Evolutionary conservation across 179 eudicot species (phyloP).

Genomic region (Patellifolia procumbens): DNA sequence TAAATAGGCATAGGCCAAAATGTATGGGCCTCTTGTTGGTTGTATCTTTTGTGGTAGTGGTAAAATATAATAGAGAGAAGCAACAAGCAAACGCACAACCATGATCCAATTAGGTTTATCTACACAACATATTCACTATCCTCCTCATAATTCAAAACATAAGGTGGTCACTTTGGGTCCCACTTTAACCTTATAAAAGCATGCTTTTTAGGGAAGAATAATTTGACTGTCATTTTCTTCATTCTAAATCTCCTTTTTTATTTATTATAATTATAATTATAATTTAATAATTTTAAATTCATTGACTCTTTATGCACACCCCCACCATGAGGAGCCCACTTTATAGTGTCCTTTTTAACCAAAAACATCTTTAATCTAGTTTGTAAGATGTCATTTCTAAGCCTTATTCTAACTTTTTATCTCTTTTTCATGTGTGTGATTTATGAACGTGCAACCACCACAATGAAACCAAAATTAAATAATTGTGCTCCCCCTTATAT

Average conservation of each 20-base stretch:
- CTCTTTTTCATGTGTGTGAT: conserved; percentile 5
- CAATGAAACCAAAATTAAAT: conserved; percentile 32
- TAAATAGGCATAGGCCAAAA: background rate
- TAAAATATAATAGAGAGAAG: no score
- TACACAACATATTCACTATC: background rate
- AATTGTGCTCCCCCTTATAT: conserved; percentile 32
- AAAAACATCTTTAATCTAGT: conserved; percentile 11
- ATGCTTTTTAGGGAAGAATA: conserved; percentile 32
- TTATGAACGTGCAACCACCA: conserved; percentile 40
- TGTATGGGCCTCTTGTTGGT: background rate
- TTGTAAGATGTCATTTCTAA: conserved; percentile 22
- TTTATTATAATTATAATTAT: background rate
- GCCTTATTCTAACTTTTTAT: conserved; percentile 1
- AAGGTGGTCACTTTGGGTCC: conserved; percentile 20
- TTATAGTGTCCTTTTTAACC: conserved; percentile 16
- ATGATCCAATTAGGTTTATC: no score
- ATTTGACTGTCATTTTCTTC: conserved; percentile 42
- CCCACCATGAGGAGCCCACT: conserved; percentile 25
- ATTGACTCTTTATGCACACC: background rate
- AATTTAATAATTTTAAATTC: background rate
- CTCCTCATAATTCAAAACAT: conserved; percentile 5
- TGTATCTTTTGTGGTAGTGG: background rate
- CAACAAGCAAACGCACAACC: no score
- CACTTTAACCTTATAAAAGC: conserved; percentile 18
- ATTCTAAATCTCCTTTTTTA: conserved; percentile 10